A percentile compares a stretch with the other conserved stretches of the same genome.
Evolutionary conservation across 371 early-diverging fungal species (phyloP).

Genomic region (Rhizopus arrhizus): DNA sequence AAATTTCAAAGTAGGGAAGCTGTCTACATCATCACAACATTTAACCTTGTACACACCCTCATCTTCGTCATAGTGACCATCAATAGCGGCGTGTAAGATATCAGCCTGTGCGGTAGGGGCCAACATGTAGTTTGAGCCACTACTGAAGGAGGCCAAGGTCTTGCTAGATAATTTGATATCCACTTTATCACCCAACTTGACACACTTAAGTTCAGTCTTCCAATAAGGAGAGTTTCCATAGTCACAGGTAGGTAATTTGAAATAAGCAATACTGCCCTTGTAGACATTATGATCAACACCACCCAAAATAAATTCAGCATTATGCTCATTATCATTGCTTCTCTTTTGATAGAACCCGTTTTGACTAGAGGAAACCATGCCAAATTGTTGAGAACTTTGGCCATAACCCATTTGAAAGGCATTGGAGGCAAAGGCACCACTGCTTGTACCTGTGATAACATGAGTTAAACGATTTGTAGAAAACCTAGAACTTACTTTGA

Average conservation of each 20-base stretch:
- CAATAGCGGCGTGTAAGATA: constrained; percentile 43
- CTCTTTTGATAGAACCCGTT: constrained; percentile 40
- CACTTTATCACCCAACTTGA: constrained; percentile 38
- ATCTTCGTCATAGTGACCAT: constrained; percentile 32
- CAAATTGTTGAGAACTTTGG: constrained; percentile 36
- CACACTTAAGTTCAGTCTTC: constrained; percentile 47
- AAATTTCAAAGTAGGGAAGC: constrained; percentile 40
- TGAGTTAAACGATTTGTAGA: constrained; percentile 1
- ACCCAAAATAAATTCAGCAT: constrained; percentile 49
- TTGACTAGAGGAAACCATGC: constrained; percentile 23
- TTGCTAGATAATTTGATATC: constrained; percentile 45
- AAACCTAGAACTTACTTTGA: constrained; percentile 26
- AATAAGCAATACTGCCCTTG: constrained; percentile 45
- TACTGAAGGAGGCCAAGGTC: constrained; percentile 40
- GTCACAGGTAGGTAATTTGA: constrained; percentile 46
- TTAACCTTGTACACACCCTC: constrained; percentile 30
- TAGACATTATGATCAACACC: constrained; percentile 49
- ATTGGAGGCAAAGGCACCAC: constrained; percentile 39
- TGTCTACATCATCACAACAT: constrained; percentile 31
- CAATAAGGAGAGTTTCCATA: constrained; percentile 47
- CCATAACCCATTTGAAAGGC: constrained; percentile 38
- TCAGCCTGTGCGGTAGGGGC: constrained; percentile 46
- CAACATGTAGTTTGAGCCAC: constrained; percentile 35
- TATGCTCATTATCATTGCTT: constrained; percentile 31
- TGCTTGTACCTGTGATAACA: constrained; percentile 1